These are phyloP conservation scores for Cytospora schulzeri DNA, from an alignment of 2,329 filamentous ascomycete genomes.

Conservation along the genomic window DNA sequence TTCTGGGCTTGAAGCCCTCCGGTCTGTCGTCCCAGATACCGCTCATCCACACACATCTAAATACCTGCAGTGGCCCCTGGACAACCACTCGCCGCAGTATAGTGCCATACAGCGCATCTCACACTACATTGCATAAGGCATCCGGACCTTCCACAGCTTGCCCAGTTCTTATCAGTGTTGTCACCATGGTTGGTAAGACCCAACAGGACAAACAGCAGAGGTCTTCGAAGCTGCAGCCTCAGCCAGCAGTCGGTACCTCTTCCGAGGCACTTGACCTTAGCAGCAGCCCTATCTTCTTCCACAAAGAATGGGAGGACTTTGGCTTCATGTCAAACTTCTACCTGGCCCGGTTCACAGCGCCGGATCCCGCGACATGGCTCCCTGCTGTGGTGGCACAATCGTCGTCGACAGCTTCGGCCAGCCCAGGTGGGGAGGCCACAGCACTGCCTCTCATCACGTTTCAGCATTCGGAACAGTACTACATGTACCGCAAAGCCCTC, in stretches of 20 bases:
- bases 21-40: not conserved
- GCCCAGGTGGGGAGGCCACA: not conserved
- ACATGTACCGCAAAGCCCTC: slow-evolving; percentile 14
- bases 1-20: not conserved
- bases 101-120: not conserved
- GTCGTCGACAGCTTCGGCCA: not conserved
- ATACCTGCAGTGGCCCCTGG: not conserved
- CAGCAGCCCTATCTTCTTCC: slow-evolving; percentile 6
- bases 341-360: not conserved
- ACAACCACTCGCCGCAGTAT: not conserved
- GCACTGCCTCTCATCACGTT: not conserved
- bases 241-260: not conserved
- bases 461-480: slow-evolving; percentile 16
- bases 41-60: not conserved
- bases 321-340: slow-evolving; percentile 20
- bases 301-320: slow-evolving; percentile 8
- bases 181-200: not conserved
- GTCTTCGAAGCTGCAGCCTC: not conserved
- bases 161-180: not conserved
- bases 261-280: not conserved
- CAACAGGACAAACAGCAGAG: not conserved
- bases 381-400: not conserved
- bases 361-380: slow-evolving; percentile 7
- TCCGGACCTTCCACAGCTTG: not conserved
- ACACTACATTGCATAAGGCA: no score